These are phyloP conservation scores for Dipsacomyces acuminosporus DNA, from an alignment of 371 early-diverging fungal genomes.

Conservation along the genomic window DNA sequence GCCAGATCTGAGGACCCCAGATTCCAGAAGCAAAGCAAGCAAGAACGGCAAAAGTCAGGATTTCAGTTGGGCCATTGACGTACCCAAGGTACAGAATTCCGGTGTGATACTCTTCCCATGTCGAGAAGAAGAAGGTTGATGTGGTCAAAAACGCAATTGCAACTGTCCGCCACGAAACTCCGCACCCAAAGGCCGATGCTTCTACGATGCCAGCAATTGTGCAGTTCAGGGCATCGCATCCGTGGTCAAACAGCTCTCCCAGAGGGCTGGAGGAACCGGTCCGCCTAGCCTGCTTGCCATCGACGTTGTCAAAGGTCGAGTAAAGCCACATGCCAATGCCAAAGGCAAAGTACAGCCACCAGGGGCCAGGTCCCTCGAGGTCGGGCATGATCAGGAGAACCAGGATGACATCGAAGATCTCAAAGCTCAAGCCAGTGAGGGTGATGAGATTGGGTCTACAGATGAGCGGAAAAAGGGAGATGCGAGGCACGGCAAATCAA, in stretches of 20 bases:
- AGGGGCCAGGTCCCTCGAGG: constrained; percentile 68
- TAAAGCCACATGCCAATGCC: constrained; percentile 89
- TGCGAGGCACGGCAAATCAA: neutral
- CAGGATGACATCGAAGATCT: constrained; percentile 68
- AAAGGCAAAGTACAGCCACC: constrained; percentile 84
- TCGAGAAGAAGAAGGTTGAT: constrained; percentile 84
- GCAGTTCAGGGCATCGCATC: constrained; percentile 91
- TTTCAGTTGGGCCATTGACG: constrained; percentile 95
- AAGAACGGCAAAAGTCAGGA: constrained; percentile 72
- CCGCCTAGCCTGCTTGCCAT: constrained; percentile 97
- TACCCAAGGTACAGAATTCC: constrained; percentile 86
- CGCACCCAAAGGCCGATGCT: constrained; percentile 75
- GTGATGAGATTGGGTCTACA: constrained; percentile 96
- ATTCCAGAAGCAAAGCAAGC: constrained; percentile 69
- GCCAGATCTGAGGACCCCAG: constrained; percentile 50
- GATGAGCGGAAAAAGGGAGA: neutral
- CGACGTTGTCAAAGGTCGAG: constrained; percentile 95
- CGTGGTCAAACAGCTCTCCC: constrained; percentile 93
- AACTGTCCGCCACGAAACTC: constrained; percentile 64
- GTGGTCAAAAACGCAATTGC: constrained; percentile 63
- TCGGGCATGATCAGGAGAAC: constrained; percentile 66
- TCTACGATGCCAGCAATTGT: constrained; percentile 76
- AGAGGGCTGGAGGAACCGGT: constrained; percentile 91
- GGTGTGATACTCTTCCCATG: constrained; percentile 96
- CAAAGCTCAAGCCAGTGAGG: constrained; percentile 84